phyloP scores from a whole-genome alignment of 139 green algal species.

The Ettlia oleoabundans region DNA sequence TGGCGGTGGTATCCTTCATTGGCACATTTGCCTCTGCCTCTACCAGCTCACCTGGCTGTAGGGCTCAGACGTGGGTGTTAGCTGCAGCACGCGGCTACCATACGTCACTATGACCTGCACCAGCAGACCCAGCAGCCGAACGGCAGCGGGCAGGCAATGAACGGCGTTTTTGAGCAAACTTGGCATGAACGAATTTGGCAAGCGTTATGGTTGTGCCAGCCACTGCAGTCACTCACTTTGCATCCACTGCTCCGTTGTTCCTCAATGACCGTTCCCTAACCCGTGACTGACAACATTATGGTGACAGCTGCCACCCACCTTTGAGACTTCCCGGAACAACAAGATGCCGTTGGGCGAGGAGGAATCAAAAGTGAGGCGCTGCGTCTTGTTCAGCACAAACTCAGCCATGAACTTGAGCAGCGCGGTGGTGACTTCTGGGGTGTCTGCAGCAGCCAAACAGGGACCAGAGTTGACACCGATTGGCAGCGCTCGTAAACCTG shows the following conservation, averaged over 20 bases:
- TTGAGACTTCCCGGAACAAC: constrained; percentile 83
- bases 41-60: constrained; percentile 60
- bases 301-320: constrained; percentile 35
- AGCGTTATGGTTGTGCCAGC: no score
- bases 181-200: no score
- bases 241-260: no score
- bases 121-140: no score
- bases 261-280: neutral
- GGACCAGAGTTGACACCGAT: no score
- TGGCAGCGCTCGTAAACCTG: no score
- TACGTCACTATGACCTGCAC: constrained; percentile 82
- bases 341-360: constrained; percentile 96
- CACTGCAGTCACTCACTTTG: no score
- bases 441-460: constrained; percentile 13
- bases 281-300: neutral
- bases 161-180: no score
- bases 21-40: no score
- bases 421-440: constrained; percentile 82
- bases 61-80: constrained; percentile 49
- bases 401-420: constrained; percentile 98
- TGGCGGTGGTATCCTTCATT: neutral
- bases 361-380: constrained; percentile 95
- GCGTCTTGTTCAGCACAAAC: constrained; percentile 97
- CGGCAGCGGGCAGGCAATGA: no score
- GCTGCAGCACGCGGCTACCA: constrained; percentile 70